Base-by-base conservation (phyloP, 73 alveolate genomes). In the Paramecium octaurelia region DNA sequence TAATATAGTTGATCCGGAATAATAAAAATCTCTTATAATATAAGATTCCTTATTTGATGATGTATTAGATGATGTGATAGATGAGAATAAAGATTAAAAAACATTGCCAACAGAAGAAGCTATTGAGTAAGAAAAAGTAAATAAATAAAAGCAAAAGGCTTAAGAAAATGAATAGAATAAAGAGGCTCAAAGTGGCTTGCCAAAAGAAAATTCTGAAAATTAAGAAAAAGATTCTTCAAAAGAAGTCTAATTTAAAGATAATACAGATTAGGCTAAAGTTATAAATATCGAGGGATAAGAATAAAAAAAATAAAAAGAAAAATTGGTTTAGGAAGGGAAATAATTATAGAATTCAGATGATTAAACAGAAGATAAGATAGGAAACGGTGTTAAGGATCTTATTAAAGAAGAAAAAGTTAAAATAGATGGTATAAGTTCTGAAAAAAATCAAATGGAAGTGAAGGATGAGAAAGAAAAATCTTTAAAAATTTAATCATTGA, bases 391-490 rank as follows among this genome's bases (percentile, higher is more conserved):
- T 24, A 31, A 64, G 12, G 84, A 24, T 23, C 46, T 64, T 27
- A 1, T 64, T 0, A 64, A 64, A 64, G 84, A 64, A 11, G 84
- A 64, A 34, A 64, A 64, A 27, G 84, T 64, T 2, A 64, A 64
- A 64, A 64, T 64, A 1, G 84, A 64, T 64, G 14, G 46, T 27
- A 64, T 64, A 3, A 16, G 42, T 27, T 31, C 31, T 24, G 84
- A 64, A 8, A 64, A 27, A 31, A 24, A 64, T 9, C 20, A 27
- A 31, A 24, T 31, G 23, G 50, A 64, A 31, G 84, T 64, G 3
- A 40, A 73, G 27, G 87, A 73, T 36, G 87, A 40, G n/a, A 71
- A 31, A 71, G 86, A 71, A 31, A 36, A 73, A 73, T 73, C 87
- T 31, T 16, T 73, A 31, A 36, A 34, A 38, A 73, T 73, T 4